A percentile compares a stretch with the other conserved stretches of the same genome.
These are phyloP conservation scores for Asterophora lycoperdoides DNA, from an alignment of 768 basidiomycete species.

Conservation along the genomic window DNA sequence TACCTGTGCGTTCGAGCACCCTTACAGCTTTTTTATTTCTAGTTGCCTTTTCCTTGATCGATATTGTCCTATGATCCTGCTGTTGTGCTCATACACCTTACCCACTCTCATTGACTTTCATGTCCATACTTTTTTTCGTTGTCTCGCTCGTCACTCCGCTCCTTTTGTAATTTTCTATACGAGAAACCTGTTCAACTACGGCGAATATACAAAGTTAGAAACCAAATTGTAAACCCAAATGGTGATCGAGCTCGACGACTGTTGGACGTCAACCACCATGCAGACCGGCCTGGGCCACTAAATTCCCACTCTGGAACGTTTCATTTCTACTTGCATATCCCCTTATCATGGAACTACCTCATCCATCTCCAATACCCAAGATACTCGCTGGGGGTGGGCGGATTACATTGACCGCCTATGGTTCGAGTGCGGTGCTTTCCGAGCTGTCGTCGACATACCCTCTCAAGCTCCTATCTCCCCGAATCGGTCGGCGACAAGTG, in stretches of 20 bases:
- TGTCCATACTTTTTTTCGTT: slow-evolving; percentile 7
- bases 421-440: slow-evolving; percentile 57
- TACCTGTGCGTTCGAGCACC: slow-evolving; percentile 8
- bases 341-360: slow-evolving; percentile 12
- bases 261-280: too few species aligned
- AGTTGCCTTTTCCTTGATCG: slow-evolving; percentile 17
- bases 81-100: slow-evolving; percentile 13
- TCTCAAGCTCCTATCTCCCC: slow-evolving; percentile 81
- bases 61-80: slow-evolving; percentile 27
- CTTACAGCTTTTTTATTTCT: slow-evolving; percentile 23
- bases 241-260: too few species aligned
- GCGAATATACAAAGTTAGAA: neutral
- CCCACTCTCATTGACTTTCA: slow-evolving; percentile 16
- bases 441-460: slow-evolving; percentile 81
- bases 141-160: slow-evolving; percentile 8
- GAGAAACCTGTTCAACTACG: slow-evolving; percentile 15
- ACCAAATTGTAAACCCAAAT: neutral
- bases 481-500: slow-evolving; percentile 42
- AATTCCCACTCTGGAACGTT: neutral
- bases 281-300: too few species aligned
- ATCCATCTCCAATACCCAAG: slow-evolving; percentile 19
- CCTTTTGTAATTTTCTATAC: slow-evolving; percentile 15
- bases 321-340: neutral
- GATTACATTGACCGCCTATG: slow-evolving; percentile 50
- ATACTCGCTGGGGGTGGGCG: slow-evolving; percentile 50